Percentiles rank a stretch among this genome's conserved stretches.
phyloP scores from a whole-genome alignment of 495 filamentous ascomycete species.

The Penicillium atrosanguineum region DNA sequence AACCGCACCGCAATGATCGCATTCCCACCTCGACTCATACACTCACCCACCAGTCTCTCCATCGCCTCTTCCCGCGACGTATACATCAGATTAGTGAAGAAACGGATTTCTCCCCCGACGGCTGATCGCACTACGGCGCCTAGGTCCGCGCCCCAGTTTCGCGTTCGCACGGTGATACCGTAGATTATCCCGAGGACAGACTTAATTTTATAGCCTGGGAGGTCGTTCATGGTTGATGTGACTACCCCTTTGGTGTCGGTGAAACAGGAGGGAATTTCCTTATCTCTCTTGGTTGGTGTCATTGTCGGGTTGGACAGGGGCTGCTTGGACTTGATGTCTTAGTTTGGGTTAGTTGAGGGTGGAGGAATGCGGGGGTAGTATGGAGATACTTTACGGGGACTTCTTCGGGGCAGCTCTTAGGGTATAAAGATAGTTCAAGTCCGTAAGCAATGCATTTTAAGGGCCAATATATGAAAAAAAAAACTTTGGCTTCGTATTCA shows the following conservation, averaged over 20 bases:
- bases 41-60: slow-evolving; percentile 53
- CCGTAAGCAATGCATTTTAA: background rate
- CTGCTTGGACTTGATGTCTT: background rate
- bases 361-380: background rate
- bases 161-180: slow-evolving; percentile 56
- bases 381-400: too few relatives aligned
- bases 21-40: slow-evolving; percentile 56
- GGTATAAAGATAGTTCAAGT: background rate
- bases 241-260: slow-evolving; percentile 58
- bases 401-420: background rate
- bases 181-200: slow-evolving; percentile 58
- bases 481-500: background rate
- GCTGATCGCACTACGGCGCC: slow-evolving; percentile 49
- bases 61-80: slow-evolving; percentile 54
- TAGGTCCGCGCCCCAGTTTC: slow-evolving; percentile 49
- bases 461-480: background rate
- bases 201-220: slow-evolving; percentile 57
- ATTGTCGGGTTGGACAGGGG: background rate
- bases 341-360: background rate
- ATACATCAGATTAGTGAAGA: slow-evolving; percentile 57
- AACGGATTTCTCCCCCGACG: slow-evolving; percentile 55
- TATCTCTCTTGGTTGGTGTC: slow-evolving; percentile 7
- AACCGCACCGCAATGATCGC: slow-evolving; percentile 58
- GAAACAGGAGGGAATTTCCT: slow-evolving; percentile 44
- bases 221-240: slow-evolving; percentile 50